Conservation (phyloP, 2,329 filamentous ascomycete species). For the Didymella segeticola region DNA sequence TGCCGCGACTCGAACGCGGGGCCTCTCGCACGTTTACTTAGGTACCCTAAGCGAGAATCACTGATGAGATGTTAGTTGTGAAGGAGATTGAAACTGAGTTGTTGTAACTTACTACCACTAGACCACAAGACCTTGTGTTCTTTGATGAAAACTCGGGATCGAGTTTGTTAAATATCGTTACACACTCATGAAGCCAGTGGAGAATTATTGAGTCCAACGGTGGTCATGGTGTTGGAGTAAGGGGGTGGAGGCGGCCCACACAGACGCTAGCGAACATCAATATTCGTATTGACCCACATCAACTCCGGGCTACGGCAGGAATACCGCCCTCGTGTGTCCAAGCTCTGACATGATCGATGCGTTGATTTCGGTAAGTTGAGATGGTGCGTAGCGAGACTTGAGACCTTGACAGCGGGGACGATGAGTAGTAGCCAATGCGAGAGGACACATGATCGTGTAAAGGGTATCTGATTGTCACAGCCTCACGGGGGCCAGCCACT, state of each 20-base stretch:
- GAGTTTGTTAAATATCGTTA: too few species aligned
- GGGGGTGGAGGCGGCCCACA: slow-evolving; percentile 1
- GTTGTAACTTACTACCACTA: too few species aligned
- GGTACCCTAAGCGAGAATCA: slow-evolving; percentile 70
- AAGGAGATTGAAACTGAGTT: too few species aligned
- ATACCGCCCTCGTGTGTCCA: too few species aligned
- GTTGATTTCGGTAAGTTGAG: not conserved
- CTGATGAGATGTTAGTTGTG: too few species aligned
- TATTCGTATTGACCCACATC: slow-evolving; percentile 4
- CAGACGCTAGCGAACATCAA: slow-evolving; percentile 5
- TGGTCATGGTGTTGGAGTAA: not conserved
- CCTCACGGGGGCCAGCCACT: slow-evolving; percentile 1
- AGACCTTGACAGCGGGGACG: not conserved
- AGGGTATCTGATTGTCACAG: slow-evolving; percentile 6
- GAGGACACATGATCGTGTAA: not conserved
- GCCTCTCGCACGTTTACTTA: slow-evolving; percentile 21
- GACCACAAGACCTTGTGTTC: slow-evolving; percentile 28
- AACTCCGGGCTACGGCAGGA: not conserved
- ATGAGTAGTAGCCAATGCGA: not conserved
- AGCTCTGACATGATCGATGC: too few species aligned
- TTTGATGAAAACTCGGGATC: not conserved
- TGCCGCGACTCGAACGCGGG: slow-evolving; percentile 26
- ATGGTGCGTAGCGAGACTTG: not conserved
- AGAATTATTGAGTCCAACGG: not conserved
- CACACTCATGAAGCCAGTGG: too few species aligned